Percentiles rank a stretch among this genome's conserved stretches.
Evolutionary conservation across 352 stramenopile genomes (phyloP).

Genomic region (Phytophthora kernoviae): DNA sequence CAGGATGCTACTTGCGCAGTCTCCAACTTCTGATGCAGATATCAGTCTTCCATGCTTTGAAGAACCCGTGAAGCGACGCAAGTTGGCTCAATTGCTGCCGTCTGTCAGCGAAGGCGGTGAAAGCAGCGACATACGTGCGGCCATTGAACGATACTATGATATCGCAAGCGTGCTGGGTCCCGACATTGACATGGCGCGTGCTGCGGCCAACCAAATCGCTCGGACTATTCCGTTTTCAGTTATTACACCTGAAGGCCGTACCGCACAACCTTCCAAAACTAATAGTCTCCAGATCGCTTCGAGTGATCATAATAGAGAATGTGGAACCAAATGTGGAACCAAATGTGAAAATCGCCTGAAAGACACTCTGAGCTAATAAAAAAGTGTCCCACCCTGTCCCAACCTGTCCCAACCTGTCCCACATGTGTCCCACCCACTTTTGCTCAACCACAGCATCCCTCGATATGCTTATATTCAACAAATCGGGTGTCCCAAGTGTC

Average conservation of each 20-base stretch:
- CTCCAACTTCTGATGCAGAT: slow-evolving; percentile 29
- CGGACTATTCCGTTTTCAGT: slow-evolving; percentile 26
- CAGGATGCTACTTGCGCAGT: slow-evolving; percentile 32
- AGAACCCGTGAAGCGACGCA: slow-evolving; percentile 43
- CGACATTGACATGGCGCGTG: slow-evolving; percentile 41
- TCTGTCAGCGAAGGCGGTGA: slow-evolving; percentile 20
- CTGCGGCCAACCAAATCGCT: slow-evolving; percentile 25
- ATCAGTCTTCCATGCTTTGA: slow-evolving; percentile 33
- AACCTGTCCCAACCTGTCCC: too few species aligned
- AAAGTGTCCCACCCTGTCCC: too few species aligned
- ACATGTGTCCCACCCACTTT: too few species aligned
- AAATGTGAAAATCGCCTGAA: too few species aligned
- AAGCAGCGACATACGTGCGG: slow-evolving; percentile 23
- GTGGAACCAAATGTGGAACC: too few species aligned
- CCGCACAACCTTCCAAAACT: too few species aligned
- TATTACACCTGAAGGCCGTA: slow-evolving; percentile 11
- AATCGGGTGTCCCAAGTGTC: too few species aligned
- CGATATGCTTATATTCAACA: too few species aligned
- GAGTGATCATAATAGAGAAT: too few species aligned
- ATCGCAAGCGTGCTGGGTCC: slow-evolving; percentile 41
- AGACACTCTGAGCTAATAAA: too few species aligned
- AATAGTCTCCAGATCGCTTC: too few species aligned
- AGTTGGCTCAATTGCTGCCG: slow-evolving; percentile 22
- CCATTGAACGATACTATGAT: slow-evolving; percentile 47
- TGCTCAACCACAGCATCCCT: too few species aligned